Base-by-base conservation (phyloP, 306 rosid species). In the Corylus heterophylla region DNA sequence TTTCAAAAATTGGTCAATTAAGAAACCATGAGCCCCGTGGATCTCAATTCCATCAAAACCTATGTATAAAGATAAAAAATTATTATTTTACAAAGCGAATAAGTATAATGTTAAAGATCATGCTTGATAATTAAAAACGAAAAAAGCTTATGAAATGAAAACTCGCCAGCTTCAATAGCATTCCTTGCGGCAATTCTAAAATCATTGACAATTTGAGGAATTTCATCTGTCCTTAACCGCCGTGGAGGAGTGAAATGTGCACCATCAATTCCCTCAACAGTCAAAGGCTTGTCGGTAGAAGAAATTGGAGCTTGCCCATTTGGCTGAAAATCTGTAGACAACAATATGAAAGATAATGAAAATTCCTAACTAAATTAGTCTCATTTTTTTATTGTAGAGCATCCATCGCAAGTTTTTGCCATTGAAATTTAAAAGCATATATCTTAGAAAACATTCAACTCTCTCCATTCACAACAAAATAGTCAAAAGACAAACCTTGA, bases 91-190 rank as follows among this genome's bases (percentile, higher is more conserved):
- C 2, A n/a, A 74, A 5, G 62, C 4, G 52, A 49, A 25, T 11
- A 58, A 9, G 35, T 22, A 58, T 31, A 31, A 2, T 2, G 35
- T 2, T 31, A 1, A 31, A 31, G 35, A 31, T 31, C 35, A 31
- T 0, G 35, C 35, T 31, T 31, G 35, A 31, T 31, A 31, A 22
- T 22, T 31, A 2, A 31, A 31, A 31, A 31, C 35, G 2, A 31
- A 3, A 31, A 31, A 31, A 31, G 35, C 35, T 31, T 31, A 31
- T 31, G 20, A 51, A 31, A 8, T 20, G 25, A 42, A 17, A 55
- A 47, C 37, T 78, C 61, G 88, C 92, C 93, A 55, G 93, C 97
- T 85, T 88, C 88, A 0, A 90, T 84, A 11, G 88, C 93, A 81
- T 89, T 87, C 37, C 85, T 83, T 5, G 88, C 92, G 17, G 87